A percentile compares a stretch with the other conserved stretches of the same genome.
These are phyloP conservation scores for Fusarium pilosicola DNA, from an alignment of 2,329 filamentous ascomycete species.

Conservation along the genomic window DNA sequence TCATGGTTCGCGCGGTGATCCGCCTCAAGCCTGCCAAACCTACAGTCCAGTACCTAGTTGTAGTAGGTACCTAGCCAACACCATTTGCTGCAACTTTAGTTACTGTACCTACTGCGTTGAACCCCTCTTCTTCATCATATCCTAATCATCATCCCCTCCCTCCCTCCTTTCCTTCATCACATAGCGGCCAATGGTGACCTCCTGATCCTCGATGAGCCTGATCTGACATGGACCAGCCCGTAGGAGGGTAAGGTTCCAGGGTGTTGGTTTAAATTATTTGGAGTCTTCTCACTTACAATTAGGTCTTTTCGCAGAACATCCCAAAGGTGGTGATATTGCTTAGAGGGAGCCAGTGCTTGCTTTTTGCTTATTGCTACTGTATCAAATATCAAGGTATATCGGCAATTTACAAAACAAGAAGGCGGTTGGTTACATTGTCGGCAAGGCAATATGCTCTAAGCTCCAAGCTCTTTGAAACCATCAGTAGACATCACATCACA, in stretches of 20 bases:
- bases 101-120: neutral
- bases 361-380: slow-evolving; percentile 5
- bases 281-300: neutral
- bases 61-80: neutral
- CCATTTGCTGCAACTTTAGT: neutral
- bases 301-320: neutral
- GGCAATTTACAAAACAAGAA: neutral
- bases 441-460: neutral
- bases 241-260: slow-evolving; percentile 34
- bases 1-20: slow-evolving; percentile 12
- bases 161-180: neutral
- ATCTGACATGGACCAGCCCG: slow-evolving; percentile 41
- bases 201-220: slow-evolving; percentile 24
- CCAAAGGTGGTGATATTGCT: slow-evolving; percentile 1
- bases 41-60: neutral
- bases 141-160: slow-evolving; percentile 4
- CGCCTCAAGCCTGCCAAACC: slow-evolving; percentile 5
- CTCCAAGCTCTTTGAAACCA: neutral
- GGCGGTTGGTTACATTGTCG: neutral
- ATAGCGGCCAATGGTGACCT: slow-evolving; percentile 8
- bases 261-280: slow-evolving; percentile 15
- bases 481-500: slow-evolving; percentile 33
- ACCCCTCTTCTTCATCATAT: slow-evolving; percentile 18
- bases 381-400: neutral
- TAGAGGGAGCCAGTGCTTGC: neutral